phyloP scores from a whole-genome alignment of 257 asterid species.

The Solanum piurae region DNA sequence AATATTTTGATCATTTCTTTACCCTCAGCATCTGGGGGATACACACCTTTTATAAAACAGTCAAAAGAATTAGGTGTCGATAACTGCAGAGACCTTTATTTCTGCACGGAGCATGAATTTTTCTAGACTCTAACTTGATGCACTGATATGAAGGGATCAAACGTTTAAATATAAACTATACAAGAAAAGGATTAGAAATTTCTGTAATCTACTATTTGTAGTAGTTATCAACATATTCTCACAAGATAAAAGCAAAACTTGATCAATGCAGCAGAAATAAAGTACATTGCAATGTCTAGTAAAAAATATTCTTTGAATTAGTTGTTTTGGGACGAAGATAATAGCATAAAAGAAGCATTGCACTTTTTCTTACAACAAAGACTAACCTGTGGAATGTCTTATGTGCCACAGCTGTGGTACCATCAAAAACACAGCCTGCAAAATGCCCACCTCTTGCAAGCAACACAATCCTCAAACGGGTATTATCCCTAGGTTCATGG shows the following conservation, averaged over 20 bases:
- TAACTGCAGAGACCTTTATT: neutral
- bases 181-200: neutral
- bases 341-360: neutral
- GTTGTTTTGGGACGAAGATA: neutral
- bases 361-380: neutral
- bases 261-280: neutral
- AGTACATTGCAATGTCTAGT: neutral
- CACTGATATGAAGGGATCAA: neutral
- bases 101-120: neutral
- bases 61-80: neutral
- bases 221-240: neutral
- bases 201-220: neutral
- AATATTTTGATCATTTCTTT: neutral
- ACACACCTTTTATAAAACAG: neutral
- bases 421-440: slow-evolving; percentile 97
- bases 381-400: slow-evolving; percentile 92
- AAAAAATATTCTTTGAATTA: neutral
- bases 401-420: slow-evolving; percentile 66
- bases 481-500: slow-evolving; percentile 65
- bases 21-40: neutral
- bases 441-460: slow-evolving; percentile 95
- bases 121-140: neutral
- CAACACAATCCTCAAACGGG: slow-evolving; percentile 64
- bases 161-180: neutral
- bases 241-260: neutral